Base-by-base conservation (phyloP, 2,329 filamentous ascomycete species). In the Colletotrichum lini region DNA sequence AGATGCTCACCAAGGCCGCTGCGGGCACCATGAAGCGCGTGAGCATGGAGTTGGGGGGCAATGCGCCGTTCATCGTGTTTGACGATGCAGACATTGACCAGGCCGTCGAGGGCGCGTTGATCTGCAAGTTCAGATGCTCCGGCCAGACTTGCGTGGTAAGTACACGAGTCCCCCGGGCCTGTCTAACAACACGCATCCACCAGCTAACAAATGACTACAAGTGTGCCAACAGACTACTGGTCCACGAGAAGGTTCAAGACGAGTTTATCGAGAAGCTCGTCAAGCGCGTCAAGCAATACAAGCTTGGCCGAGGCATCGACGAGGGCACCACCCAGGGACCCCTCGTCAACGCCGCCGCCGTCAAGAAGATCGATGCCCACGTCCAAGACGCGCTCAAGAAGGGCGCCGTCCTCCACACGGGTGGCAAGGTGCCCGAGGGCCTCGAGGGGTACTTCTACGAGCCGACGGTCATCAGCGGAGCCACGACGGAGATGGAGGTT, bases 1-100 rank as follows among this genome's bases (percentile, higher is more conserved):
- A 79, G 72, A 75, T 83, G 45, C 85, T 94, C 52, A 93, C 93
- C 90, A 91, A 91, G 83, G 91, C 93, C 78, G 89, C 90, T 2
- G 84, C 91, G 0, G 86, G 87, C 13, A 93, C 91, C 0, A 80
- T 94, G 57, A 94, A 94, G 86, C 94, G 94, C 79, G 85, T 94
- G 1, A 92, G 90, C 0, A 93, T 93, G 77, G 92, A 94, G 77
- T 86, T 94, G 6, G 92, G 92, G 42, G 92, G 92, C 26, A 94
- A 94, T 77, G 90, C 92, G 0, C 92, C 92, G 1, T 93, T 94
- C 79, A 93, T 94, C 71, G 91, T 94, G 47, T 94, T 94, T 75
- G 91, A 94, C 74, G 92, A 94, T 75, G 89, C 92, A 18, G 90
- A 94, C 76, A 82, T 94, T 21, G 91, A 93, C 53, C 84, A 85